Percentiles rank a stretch among this genome's conserved stretches.
These are phyloP conservation scores for Vachellia pachyceras DNA, from an alignment of 306 rosid species.

Conservation along the genomic window DNA sequence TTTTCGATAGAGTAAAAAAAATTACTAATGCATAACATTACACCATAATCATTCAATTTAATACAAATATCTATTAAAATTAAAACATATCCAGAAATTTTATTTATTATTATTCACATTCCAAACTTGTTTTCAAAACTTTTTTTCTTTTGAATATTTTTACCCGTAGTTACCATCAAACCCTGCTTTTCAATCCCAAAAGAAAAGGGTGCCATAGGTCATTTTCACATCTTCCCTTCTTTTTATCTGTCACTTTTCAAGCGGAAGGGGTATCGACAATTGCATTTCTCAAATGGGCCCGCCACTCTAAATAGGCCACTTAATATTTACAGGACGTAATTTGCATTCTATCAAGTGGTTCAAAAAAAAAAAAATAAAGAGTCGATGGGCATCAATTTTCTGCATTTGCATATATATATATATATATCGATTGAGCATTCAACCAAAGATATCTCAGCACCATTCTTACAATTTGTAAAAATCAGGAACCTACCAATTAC, in stretches of 20 bases:
- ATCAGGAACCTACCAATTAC: conserved; percentile 51
- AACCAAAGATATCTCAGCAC: conserved; percentile 49
- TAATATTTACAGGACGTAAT: not conserved
- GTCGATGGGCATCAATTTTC: conserved; percentile 34
- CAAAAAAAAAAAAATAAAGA: not conserved
- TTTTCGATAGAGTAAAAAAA: too few relatives aligned
- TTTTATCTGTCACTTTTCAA: not conserved
- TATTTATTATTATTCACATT: too few relatives aligned
- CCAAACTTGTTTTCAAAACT: too few relatives aligned
- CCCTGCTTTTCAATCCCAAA: not conserved
- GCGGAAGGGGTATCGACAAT: not conserved
- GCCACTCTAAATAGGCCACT: not conserved
- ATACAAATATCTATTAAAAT: too few relatives aligned
- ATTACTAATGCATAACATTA: too few relatives aligned
- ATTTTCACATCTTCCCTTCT: not conserved
- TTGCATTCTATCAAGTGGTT: not conserved
- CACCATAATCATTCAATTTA: too few relatives aligned
- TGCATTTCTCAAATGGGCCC: not conserved
- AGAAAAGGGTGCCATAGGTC: not conserved
- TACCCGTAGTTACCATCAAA: not conserved
- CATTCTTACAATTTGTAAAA: conserved; percentile 56
- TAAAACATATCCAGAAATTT: too few relatives aligned
- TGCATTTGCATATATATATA: conserved; percentile 42
- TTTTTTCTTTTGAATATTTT: too few relatives aligned
- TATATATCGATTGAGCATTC: conserved; percentile 37